Base-by-base conservation (phyloP, 306 rosid genomes). In the Corylus americana region DNA sequence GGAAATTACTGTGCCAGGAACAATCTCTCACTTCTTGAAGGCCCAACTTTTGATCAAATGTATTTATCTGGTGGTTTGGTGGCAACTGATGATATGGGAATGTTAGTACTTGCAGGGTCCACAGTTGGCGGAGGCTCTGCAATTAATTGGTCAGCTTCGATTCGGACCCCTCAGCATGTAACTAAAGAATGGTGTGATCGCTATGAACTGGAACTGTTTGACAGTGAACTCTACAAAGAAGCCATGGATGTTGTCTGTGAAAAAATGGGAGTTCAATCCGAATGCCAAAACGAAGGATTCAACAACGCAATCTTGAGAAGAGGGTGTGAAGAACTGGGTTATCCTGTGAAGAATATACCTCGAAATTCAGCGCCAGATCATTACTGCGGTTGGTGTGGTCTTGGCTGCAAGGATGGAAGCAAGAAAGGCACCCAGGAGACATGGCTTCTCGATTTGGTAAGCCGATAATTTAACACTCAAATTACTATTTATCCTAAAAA, bases 91-190 rank as follows among this genome's bases (percentile, higher is more conserved):
- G 94, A 91, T 14, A 86, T 86, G 93, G 20, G 82, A 11, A 63
- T 91, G 27, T 51, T 86, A 17, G 25, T 91, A 10, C 87, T 93
- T 5, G 84, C 98, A 54, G 97, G 97, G 7, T 90, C 98, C 10
- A 91, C 93, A 0, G 97, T 93, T 42, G 98, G 98, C 8, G 98
- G 98, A 58, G 98, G 98, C 3, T 91, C 98, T 16, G 80, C 98
- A 1, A 74, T 93, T 16, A 93, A 93, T 81, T 88, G 98, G 98
- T 87, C 93, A 17, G 90, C 97, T 1, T 59, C 91, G 49, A 77
- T 91, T 62, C 82, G 81, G 48, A 93, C 97, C 10, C 97, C 98
- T 5, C 78, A 69, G 37, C 92, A 90, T 73, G 90, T 93, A 25
- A 78, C 85, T 39, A 86, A 78, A 53, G 97, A 93, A 61, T 93